These are phyloP conservation scores for Stachybotrys echinatus DNA, from an alignment of 2,329 filamentous ascomycete species.

Conservation along the genomic window DNA sequence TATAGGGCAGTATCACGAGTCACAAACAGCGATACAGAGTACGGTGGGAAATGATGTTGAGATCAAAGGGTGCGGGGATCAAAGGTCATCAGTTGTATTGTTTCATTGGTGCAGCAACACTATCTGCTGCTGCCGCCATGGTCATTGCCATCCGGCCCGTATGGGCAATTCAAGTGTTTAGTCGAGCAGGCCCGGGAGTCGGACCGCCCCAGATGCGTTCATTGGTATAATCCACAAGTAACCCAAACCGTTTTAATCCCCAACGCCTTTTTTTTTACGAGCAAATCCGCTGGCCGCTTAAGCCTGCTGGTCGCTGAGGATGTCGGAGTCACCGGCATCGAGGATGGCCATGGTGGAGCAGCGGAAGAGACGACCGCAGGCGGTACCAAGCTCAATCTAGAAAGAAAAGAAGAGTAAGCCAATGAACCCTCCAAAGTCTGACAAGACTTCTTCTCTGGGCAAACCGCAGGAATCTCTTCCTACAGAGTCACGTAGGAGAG, in stretches of 20 bases:
- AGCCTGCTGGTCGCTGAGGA: slow-evolving; percentile 72
- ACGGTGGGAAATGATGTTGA: not conserved
- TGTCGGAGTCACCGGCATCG: slow-evolving; percentile 98
- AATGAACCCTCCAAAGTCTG: slow-evolving; percentile 82
- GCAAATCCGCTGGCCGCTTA: slow-evolving; percentile 34
- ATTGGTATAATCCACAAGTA: slow-evolving; percentile 30
- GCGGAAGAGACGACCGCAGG: slow-evolving; percentile 98
- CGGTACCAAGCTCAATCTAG: slow-evolving; percentile 90
- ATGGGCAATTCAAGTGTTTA: not conserved
- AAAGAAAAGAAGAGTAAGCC: not conserved
- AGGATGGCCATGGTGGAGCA: slow-evolving; percentile 96
- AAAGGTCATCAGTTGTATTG: slow-evolving; percentile 30
- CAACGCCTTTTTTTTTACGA: slow-evolving; percentile 34
- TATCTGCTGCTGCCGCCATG: slow-evolving; percentile 6
- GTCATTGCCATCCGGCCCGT: not conserved
- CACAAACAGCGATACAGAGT: not conserved
- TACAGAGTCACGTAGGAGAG: not conserved
- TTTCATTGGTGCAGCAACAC: slow-evolving; percentile 23
- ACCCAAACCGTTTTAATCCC: slow-evolving; percentile 31
- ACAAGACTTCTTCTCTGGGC: slow-evolving; percentile 88
- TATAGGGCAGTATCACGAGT: too few relatives aligned
- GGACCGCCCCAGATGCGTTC: slow-evolving; percentile 11
- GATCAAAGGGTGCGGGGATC: slow-evolving; percentile 15
- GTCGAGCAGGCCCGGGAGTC: not conserved
- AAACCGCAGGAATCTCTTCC: slow-evolving; percentile 33